Base-by-base conservation (phyloP, 805 yeast species). In the Peterozyma xylosa region DNA sequence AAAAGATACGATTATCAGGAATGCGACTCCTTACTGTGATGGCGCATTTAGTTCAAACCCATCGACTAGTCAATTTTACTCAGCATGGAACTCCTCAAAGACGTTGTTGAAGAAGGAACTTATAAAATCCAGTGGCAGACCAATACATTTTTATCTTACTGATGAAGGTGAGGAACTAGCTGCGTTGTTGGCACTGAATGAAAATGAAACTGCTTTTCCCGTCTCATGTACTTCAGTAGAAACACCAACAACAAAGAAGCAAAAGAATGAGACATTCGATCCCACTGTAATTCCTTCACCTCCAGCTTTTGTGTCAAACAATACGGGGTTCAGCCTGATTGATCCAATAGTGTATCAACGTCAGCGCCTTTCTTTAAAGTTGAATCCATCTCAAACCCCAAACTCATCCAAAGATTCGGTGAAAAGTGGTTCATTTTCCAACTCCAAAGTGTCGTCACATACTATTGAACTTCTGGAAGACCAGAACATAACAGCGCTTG, bases 31-130 rank as follows among this genome's bases (percentile, higher is more conserved):
- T 9, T 80, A 65, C 54, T 76, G 83, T 44, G 78, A 78, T 43
- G 58, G 69, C 15, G 74, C 86, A 36, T 82, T 86, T 62, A 60
- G 67, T 0, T 49, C 76, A 0, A 82, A 82, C 53, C 79, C 86
- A 1, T 63, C 81, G 1, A 71, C 84, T 0, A 72, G 71, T 17
- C 83, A 80, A 41, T 75, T 72, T 52, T 78, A 84, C 55, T 77
- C 87, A 1, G 91, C 95, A 0, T 87, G 96, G 96, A 68, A 66
- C 15, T 70, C 86, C 9, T 66, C 82, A 33, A 82, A 82, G 47
- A 78, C 82, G 1, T 63, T 91, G 43, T 54, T 78, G 15, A 75
- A 71, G 29, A 73, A 83, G 42, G 85, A 74, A 13, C 64, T 85
- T 33, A 82, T 90, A 0, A 64, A 62, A 11, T 62, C 63, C 1